Conservation (phyloP, 2,329 filamentous ascomycete species). For the Pseudocercospora vitis region DNA sequence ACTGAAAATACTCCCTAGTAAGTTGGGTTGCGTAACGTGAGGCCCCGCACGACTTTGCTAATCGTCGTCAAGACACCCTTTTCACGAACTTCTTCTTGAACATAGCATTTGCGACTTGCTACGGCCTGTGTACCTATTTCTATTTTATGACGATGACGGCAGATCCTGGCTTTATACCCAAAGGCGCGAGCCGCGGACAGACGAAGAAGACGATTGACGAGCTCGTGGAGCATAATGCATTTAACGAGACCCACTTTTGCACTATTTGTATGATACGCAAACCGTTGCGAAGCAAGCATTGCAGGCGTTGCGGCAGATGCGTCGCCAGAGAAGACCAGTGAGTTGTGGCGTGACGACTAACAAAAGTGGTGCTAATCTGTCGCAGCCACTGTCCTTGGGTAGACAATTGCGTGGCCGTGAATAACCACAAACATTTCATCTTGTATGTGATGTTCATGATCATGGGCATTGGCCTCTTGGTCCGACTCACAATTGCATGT, state of each 20-base stretch:
- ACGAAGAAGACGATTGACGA: slow-evolving; percentile 89
- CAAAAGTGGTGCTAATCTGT: slow-evolving; percentile 6
- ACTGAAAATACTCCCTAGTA: slow-evolving; percentile 70
- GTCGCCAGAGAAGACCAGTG: slow-evolving; percentile 97
- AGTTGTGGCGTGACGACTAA: slow-evolving; percentile 42
- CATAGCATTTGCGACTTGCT: slow-evolving; percentile 66
- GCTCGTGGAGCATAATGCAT: slow-evolving; percentile 79
- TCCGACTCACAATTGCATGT: slow-evolving; percentile 73
- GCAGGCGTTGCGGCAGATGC: slow-evolving; percentile 84
- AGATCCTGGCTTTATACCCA: slow-evolving; percentile 91
- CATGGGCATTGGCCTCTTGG: slow-evolving; percentile 69
- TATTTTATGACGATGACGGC: slow-evolving; percentile 81
- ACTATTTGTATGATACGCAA: slow-evolving; percentile 91
- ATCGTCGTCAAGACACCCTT: slow-evolving; percentile 58
- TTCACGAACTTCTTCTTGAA: slow-evolving; percentile 71
- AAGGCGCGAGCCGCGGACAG: slow-evolving; percentile 82
- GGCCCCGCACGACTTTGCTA: slow-evolving; percentile 13
- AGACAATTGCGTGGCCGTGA: slow-evolving; percentile 91
- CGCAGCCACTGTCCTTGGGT: slow-evolving; percentile 96
- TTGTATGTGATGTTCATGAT: slow-evolving; percentile 81
- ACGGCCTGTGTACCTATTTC: slow-evolving; percentile 74
- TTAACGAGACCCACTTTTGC: slow-evolving; percentile 92
- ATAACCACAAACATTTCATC: slow-evolving; percentile 95
- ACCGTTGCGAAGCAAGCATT: slow-evolving; percentile 93
- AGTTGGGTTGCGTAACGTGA: slow-evolving; percentile 33